These are phyloP conservation scores for Jackrogersella minutella DNA, from an alignment of 495 filamentous ascomycete genomes.

Conservation along the genomic window DNA sequence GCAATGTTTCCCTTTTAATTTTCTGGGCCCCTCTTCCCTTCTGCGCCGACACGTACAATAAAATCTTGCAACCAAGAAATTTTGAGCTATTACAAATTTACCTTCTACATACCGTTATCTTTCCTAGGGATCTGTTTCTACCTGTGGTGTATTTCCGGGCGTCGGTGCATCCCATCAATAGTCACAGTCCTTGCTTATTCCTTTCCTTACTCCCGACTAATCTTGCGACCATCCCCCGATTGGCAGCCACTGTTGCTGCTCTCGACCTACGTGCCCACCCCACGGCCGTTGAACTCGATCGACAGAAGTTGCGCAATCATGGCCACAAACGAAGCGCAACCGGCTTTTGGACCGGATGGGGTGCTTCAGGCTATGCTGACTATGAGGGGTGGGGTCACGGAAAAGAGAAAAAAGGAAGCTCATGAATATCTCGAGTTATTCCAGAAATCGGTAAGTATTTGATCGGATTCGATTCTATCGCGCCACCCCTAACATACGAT, in stretches of 20 bases:
- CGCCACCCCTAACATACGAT: constrained; percentile 2
- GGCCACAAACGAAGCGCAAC: constrained; percentile 71
- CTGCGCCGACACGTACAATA: constrained; percentile 28
- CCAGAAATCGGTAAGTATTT: constrained; percentile 90
- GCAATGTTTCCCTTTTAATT: constrained; percentile 26
- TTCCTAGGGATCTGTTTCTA: background rate
- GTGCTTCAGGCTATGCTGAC: constrained; percentile 88
- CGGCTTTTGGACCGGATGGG: constrained; percentile 73
- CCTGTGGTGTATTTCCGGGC: constrained; percentile 13
- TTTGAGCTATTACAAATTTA: background rate
- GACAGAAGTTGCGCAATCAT: constrained; percentile 56
- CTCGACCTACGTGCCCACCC: constrained; percentile 43
- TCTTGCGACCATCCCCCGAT: constrained; percentile 28
- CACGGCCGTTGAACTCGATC: constrained; percentile 38
- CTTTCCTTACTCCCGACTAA: background rate
- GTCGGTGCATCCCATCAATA: constrained; percentile 4
- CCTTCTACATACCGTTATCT: background rate
- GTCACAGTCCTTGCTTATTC: background rate
- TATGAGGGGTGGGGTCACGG: constrained; percentile 84
- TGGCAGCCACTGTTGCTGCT: constrained; percentile 27
- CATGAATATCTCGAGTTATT: constrained; percentile 92
- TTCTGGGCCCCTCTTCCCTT: constrained; percentile 40
- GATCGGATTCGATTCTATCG: background rate
- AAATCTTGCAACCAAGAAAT: constrained; percentile 24
- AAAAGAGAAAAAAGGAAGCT: constrained; percentile 87